These are phyloP conservation scores for Leishmania turanica DNA, from an alignment of 208 protist genomes.

Conservation along the genomic window DNA sequence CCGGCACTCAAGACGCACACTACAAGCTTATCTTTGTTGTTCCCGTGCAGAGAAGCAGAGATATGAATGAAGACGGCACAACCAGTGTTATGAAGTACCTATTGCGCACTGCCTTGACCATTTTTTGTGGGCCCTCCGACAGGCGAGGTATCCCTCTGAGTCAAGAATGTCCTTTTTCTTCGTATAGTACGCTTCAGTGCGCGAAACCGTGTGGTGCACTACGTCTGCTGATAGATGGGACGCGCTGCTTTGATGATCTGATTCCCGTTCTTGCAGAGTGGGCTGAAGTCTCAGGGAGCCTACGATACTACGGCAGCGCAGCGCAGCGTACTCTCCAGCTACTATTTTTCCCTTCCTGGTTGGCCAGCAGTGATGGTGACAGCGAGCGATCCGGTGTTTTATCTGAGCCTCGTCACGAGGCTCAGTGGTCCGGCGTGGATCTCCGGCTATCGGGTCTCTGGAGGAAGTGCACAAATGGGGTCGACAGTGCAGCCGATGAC, in stretches of 20 bases:
- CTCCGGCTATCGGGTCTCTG: slow-evolving; percentile 12
- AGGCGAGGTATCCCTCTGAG: background rate
- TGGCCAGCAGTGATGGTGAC: background rate
- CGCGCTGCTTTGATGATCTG: slow-evolving; percentile 17
- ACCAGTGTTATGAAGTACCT: background rate
- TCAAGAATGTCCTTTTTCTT: background rate
- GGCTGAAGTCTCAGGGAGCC: slow-evolving; percentile 3
- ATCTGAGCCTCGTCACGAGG: background rate
- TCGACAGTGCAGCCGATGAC: background rate
- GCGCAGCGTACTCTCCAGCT: slow-evolving; percentile 16
- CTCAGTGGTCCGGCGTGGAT: slow-evolving; percentile 11
- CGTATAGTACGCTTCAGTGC: background rate
- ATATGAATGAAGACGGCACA: background rate
- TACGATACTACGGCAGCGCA: slow-evolving; percentile 31
- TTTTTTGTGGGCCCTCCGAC: background rate
- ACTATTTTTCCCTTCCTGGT: slow-evolving; percentile 3
- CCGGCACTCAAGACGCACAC: background rate
- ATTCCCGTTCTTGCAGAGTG: slow-evolving; percentile 18
- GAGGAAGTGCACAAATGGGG: background rate
- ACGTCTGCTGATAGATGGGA: slow-evolving; percentile 21
- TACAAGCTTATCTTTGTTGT: slow-evolving; percentile 25
- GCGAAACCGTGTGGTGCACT: slow-evolving; percentile 9
- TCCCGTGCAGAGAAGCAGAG: background rate
- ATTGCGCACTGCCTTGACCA: background rate
- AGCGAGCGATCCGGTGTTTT: background rate